Base-by-base conservation (phyloP, 352 stramenopile genomes). In the Globisporangium radiosum region DNA sequence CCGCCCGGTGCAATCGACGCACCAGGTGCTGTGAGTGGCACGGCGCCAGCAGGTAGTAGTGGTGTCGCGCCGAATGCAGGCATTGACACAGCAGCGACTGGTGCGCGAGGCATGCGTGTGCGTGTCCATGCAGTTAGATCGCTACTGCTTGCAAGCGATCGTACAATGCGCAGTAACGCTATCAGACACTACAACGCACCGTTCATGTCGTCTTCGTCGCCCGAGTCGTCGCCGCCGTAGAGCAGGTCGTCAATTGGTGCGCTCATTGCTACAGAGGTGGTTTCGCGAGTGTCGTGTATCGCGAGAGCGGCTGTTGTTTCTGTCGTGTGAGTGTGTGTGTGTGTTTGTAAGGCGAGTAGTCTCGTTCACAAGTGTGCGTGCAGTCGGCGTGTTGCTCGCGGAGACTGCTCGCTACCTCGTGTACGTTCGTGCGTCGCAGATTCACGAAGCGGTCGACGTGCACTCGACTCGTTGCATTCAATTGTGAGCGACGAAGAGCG, bases 221-320 rank as follows among this genome's bases (percentile, higher is more conserved):
- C 83, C 37, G 83, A 90, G 69, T 94, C 85, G 47, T 92, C 82
- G 58, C 78, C 82, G 50, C 79, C 82, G 64, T 83, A 94, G 52
- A 94, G 70, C 57, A 94, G 63, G 62, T 92, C 78, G 59, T 94
- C 85, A 49, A 94, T 90, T 39, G 81, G 85, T 44, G 85, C 85
- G 61, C 85, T 94, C 84, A 94, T 94, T 42, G 39, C 52, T 65
- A 13, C 45, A 51, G 17, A 38, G 39, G 33, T 43, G 19, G 17
- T 17, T 15, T 14, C 14, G 51, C 37, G 51, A 40, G 25, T 17
- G 52, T 38, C 8, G 17, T 9, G 10, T 40, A 7, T 45, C 10
- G 44, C 44, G 10, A 48, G 11, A 15, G 44, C 44, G 10, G 40
- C 7, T 44, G 7, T 11, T 7, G 11, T 7, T 11, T 44, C 40